A percentile compares a stretch with the other conserved stretches of the same genome.
These are phyloP conservation scores for Phytopythium litorale DNA, from an alignment of 352 stramenopile species.

Conservation along the genomic window DNA sequence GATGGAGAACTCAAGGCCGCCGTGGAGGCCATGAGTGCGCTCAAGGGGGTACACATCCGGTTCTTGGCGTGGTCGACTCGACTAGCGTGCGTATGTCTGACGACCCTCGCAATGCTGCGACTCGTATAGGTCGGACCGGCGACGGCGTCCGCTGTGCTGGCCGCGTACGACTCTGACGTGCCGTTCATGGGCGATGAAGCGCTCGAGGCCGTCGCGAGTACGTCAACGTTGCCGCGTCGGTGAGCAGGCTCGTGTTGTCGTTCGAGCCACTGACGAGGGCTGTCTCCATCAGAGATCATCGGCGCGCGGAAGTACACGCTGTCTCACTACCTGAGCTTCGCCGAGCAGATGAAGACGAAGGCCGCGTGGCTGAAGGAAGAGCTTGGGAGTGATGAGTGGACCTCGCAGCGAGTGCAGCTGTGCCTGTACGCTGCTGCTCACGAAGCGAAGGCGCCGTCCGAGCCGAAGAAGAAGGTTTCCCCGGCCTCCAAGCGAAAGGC, in stretches of 20 bases:
- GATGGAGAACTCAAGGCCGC: conserved; percentile 30
- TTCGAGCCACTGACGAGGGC: not conserved
- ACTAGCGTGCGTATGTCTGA: not conserved
- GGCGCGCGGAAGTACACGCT: conserved; percentile 78
- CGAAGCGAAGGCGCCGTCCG: conserved; percentile 3
- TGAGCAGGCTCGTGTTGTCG: not conserved
- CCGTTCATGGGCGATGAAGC: conserved; percentile 84
- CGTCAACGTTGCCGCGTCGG: not conserved
- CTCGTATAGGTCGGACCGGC: conserved; percentile 60
- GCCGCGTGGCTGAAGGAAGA: conserved; percentile 50
- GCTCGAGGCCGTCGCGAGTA: conserved; percentile 62
- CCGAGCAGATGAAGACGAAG: conserved; percentile 47
- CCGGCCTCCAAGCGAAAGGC: conserved; percentile 2
- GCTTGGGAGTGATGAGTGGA: conserved; percentile 38
- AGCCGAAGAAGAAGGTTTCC: not conserved
- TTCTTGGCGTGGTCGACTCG: not conserved
- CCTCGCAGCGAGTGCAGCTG: conserved; percentile 61
- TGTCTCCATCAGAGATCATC: conserved; percentile 42
- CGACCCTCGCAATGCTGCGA: not conserved
- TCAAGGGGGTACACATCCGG: conserved; percentile 56
- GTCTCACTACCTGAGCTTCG: conserved; percentile 62
- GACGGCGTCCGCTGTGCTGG: conserved; percentile 67
- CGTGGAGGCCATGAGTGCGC: conserved; percentile 39
- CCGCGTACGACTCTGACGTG: conserved; percentile 57
- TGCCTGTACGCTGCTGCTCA: conserved; percentile 55